These are phyloP conservation scores for Trichoderma polysporum DNA, from an alignment of 2,329 filamentous ascomycete genomes.

Conservation along the genomic window DNA sequence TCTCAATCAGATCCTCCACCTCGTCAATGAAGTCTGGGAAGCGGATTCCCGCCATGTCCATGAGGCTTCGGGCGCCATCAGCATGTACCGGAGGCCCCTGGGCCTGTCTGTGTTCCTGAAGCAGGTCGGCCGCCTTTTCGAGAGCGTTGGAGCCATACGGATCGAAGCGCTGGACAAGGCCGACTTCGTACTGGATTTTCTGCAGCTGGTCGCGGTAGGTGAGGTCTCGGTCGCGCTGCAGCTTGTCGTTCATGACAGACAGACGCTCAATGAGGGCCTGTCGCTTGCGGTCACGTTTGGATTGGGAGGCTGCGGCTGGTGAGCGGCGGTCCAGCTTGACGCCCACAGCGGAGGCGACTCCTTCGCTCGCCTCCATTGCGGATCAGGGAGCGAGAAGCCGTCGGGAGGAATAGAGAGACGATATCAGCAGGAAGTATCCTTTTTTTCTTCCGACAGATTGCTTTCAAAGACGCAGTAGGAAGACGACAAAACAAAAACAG, in stretches of 20 bases:
- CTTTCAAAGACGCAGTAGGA: background rate
- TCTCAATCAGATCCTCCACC: conserved; percentile 84
- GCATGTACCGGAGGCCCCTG: conserved; percentile 40
- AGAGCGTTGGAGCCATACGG: conserved; percentile 73
- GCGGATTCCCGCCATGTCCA: conserved; percentile 76
- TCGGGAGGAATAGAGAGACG: background rate
- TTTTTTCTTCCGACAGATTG: background rate
- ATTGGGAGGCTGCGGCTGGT: conserved; percentile 47
- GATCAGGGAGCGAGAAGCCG: conserved; percentile 1
- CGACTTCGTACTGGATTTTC: conserved; percentile 88
- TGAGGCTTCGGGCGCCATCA: conserved; percentile 53
- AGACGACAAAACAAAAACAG: background rate
- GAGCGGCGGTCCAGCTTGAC: conserved; percentile 40
- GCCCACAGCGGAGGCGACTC: conserved; percentile 34
- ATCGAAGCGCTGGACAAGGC: conserved; percentile 79
- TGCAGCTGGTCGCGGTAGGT: conserved; percentile 88
- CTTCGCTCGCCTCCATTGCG: conserved; percentile 43
- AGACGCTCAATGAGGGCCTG: conserved; percentile 80
- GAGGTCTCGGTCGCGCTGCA: conserved; percentile 76
- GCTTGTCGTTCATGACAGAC: conserved; percentile 70
- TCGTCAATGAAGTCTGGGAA: conserved; percentile 84
- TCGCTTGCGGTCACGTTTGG: conserved; percentile 88
- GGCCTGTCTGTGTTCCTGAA: conserved; percentile 53
- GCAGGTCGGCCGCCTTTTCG: conserved; percentile 66
- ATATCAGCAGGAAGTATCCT: background rate